These are phyloP conservation scores for Citrus trifoliata DNA, from an alignment of 345 rosid species.

Conservation along the genomic window DNA sequence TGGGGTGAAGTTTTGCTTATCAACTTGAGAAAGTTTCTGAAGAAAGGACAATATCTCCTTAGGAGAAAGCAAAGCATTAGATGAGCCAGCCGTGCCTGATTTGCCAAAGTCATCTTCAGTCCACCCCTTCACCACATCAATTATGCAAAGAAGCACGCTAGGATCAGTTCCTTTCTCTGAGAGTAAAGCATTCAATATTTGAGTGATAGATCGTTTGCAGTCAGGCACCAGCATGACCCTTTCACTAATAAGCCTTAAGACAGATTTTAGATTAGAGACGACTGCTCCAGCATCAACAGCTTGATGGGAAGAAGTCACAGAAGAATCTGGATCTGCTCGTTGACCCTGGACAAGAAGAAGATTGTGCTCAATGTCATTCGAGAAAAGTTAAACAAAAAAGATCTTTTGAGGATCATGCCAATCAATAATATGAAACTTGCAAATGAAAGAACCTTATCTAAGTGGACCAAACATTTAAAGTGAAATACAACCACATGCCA, in stretches of 20 bases:
- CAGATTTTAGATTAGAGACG: slow-evolving; percentile 73
- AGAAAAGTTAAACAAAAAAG: not conserved
- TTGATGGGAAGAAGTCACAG: slow-evolving; percentile 86
- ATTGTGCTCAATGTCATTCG: slow-evolving; percentile 16
- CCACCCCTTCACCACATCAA: slow-evolving; percentile 91
- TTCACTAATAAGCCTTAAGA: slow-evolving; percentile 77
- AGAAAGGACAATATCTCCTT: slow-evolving; percentile 85
- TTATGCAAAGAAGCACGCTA: slow-evolving; percentile 86
- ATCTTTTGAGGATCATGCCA: not conserved
- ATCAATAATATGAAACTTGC: not conserved
- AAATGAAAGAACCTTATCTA: not conserved
- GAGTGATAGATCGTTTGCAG: slow-evolving; percentile 79
- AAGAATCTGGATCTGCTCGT: slow-evolving; percentile 82
- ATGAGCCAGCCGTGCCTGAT: slow-evolving; percentile 48
- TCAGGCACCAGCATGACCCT: slow-evolving; percentile 84
- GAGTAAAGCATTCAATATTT: slow-evolving; percentile 71
- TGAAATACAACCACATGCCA: not conserved
- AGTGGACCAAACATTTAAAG: not conserved
- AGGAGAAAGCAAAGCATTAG: slow-evolving; percentile 56
- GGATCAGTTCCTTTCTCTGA: slow-evolving; percentile 94
- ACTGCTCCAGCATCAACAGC: slow-evolving; percentile 82
- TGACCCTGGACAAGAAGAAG: slow-evolving; percentile 56
- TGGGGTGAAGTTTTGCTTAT: slow-evolving; percentile 68
- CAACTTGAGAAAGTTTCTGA: slow-evolving; percentile 86
- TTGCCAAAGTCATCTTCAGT: slow-evolving; percentile 74